Conservation (phyloP, 2,329 filamentous ascomycete genomes). For the Cyclaneusma minus region DNA sequence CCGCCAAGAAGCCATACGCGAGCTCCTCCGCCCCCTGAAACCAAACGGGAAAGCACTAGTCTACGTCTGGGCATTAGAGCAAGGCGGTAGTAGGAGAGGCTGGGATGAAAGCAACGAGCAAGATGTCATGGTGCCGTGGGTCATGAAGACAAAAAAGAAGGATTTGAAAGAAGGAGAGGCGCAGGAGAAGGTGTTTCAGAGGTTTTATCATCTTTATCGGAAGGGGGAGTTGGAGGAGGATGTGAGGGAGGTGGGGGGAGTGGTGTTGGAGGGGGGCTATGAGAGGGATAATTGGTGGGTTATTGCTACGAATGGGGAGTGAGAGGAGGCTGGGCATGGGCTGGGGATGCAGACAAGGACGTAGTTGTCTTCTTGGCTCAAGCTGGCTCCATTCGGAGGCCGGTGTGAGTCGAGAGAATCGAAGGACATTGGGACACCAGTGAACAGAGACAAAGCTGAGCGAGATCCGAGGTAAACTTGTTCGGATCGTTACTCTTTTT, state of each 20-base stretch:
- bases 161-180: constrained; percentile 14
- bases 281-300: constrained; percentile 99
- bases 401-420: too few relatives aligned
- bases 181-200: constrained; percentile 42
- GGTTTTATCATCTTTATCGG: constrained; percentile 89
- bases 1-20: constrained; percentile 54
- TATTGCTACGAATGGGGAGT: constrained; percentile 32
- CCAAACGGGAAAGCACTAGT: constrained; percentile 54
- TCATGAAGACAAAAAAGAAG: constrained; percentile 35
- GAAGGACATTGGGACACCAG: too few relatives aligned
- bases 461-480: too few relatives aligned
- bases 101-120: constrained; percentile 77
- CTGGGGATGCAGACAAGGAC: too few relatives aligned
- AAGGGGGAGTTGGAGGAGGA: constrained; percentile 78
- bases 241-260: constrained; percentile 57
- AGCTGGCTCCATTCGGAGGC: too few relatives aligned
- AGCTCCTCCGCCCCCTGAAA: constrained; percentile 52
- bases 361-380: too few relatives aligned
- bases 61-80: constrained; percentile 94
- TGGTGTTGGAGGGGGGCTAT: constrained; percentile 67
- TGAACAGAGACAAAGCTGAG: too few relatives aligned
- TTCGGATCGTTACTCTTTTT: too few relatives aligned
- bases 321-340: too few relatives aligned
- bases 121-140: constrained; percentile 94
- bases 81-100: constrained; percentile 68